Percentiles rank a stretch among this genome's conserved stretches.
Evolutionary conservation across 192 early-diverging fungal species (phyloP).

Genomic region (Geranomyces michiganensis): DNA sequence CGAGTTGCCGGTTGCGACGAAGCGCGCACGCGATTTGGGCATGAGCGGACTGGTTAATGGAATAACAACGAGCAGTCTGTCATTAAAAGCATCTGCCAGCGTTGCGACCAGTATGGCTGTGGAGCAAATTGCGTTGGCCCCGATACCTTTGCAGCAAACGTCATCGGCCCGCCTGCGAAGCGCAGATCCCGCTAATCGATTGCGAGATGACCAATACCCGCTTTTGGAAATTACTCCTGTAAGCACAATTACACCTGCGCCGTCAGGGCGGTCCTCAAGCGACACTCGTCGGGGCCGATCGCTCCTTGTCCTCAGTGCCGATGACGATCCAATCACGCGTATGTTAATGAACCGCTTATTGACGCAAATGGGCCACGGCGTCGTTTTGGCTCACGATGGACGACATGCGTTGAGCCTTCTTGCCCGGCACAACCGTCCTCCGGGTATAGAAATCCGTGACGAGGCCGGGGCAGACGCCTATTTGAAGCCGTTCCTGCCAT

Average conservation of each 20-base stretch:
- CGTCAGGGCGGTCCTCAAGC: not conserved
- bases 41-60: not conserved
- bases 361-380: not conserved
- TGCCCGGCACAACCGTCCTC: not conserved
- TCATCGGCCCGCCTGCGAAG: no score
- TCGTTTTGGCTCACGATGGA: not conserved
- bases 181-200: no score
- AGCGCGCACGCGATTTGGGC: not conserved
- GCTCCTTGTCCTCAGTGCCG: conserved; percentile 11
- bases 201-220: no score
- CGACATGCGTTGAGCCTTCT: not conserved
- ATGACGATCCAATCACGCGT: conserved; percentile 16
- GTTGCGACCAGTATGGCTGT: not conserved
- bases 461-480: not conserved
- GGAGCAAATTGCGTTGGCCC: no score
- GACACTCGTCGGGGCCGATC: not conserved
- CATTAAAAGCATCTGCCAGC: not conserved
- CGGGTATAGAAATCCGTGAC: not conserved
- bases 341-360: conserved; percentile 8
- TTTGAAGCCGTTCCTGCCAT: not conserved
- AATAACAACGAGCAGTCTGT: no score
- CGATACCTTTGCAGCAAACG: no score
- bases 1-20: conserved; percentile 2
- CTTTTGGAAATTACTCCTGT: no score
- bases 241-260: no score